Base-by-base conservation (phyloP, 2,329 filamentous ascomycete species). In the Periconia macrospinosa region DNA sequence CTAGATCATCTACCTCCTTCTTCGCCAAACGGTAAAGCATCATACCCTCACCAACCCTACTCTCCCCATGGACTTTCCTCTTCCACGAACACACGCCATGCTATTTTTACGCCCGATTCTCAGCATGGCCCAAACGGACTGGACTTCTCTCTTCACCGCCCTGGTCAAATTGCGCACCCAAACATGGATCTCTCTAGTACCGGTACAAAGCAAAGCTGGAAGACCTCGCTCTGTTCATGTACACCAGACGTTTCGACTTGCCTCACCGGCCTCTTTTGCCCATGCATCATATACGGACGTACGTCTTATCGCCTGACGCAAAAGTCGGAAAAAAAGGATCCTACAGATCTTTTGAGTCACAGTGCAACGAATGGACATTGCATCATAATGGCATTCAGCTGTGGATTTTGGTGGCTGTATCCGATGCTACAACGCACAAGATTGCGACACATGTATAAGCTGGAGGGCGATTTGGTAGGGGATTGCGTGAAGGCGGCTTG, bases 231-330 rank as follows among this genome's bases (percentile, higher is more conserved):
- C 2, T 75, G 69, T 53, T 57, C 66, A 17, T 74, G 72, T 57
- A 63, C 62, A 14, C 69, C 63, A 0, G 71, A 79, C 61, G 45
- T 65, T 0, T 59, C 61, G 0, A 76, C 73, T 7, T 76, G 75
- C 47, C 56, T 75, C 9, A 70, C 72, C 3, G 76, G 75, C 1
- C 61, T 74, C 6, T 77, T 74, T 56, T 70, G 74, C 48, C 78
- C 78, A 10, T 80, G 77, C 59, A 65, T 75, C 3, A 53, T 79
- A 8, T 76, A 77, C 56, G 74, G 76, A 6, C 75, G 74, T 45
- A 79, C 76, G 2, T 65, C 76, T 14, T 75, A 78, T 64, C 72
- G 78, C 8, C 64, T 79, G 2, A 62, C 67, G 1, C 72, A 70
- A 45, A 72, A 75, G 44, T 61, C 60, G 7, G 58, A 62, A 13